Evolutionary conservation across 2,329 filamentous ascomycete species (phyloP).

Genomic region (Allantophomopsis lycopodina): DNA sequence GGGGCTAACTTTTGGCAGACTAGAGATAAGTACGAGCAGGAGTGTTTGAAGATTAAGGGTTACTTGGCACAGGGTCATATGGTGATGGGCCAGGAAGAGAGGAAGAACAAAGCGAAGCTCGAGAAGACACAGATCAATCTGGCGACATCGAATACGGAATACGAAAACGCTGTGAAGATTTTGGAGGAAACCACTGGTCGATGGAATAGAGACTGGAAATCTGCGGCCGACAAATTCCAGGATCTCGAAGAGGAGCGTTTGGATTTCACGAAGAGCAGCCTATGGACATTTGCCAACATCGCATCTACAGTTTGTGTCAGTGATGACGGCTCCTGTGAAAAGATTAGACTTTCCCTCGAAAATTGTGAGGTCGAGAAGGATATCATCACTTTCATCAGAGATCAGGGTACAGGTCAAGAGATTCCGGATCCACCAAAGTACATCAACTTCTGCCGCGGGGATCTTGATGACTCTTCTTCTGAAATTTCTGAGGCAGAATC

Average conservation of each 20-base stretch:
- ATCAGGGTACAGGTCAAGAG: conserved; percentile 84
- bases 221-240: conserved; percentile 96
- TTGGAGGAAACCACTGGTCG: conserved; percentile 88
- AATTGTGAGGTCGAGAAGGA: conserved; percentile 96
- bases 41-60: conserved; percentile 95
- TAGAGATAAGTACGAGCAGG: conserved; percentile 89
- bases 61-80: conserved; percentile 98
- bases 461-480: conserved; percentile 67
- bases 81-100: conserved; percentile 99
- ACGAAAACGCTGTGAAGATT: conserved; percentile 83
- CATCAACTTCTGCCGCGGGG: conserved; percentile 95
- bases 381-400: conserved; percentile 76
- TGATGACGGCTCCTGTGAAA: conserved; percentile 93
- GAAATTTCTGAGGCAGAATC: conserved; percentile 75
- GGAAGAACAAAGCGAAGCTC: conserved; percentile 96
- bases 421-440: conserved; percentile 96
- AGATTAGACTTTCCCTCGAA: conserved; percentile 84
- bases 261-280: conserved; percentile 93
- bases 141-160: conserved; percentile 81
- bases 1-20: conserved; percentile 33
- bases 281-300: conserved; percentile 97
- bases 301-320: conserved; percentile 95
- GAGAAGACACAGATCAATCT: conserved; percentile 98
- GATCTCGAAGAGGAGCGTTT: conserved; percentile 94
- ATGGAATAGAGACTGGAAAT: conserved; percentile 98